Conservation (phyloP, 2,329 filamentous ascomycete genomes). For the Microsporum canis region DNA sequence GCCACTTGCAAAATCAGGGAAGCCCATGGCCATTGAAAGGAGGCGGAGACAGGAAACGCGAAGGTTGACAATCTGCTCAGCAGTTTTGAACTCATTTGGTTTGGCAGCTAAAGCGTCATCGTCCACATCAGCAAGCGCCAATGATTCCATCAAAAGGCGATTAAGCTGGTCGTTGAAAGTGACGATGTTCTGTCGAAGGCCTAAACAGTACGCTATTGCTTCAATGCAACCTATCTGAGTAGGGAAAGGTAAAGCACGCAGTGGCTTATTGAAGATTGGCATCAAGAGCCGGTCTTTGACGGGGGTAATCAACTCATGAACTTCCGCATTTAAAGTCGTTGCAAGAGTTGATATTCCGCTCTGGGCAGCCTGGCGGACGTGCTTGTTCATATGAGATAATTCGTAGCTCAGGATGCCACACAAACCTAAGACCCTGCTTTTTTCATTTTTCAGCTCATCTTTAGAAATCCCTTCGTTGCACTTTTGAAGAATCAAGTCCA, state of each 20-base stretch:
- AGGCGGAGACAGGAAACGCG: constrained; percentile 89
- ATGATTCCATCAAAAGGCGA: constrained; percentile 79
- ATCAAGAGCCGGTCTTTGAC: constrained; percentile 82
- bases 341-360: constrained; percentile 71
- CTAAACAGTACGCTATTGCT: constrained; percentile 89
- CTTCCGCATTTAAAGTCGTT: constrained; percentile 61
- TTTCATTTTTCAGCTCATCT: constrained; percentile 59
- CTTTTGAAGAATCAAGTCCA: constrained; percentile 65
- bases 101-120: constrained; percentile 90
- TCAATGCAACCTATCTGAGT: constrained; percentile 98
- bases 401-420: constrained; percentile 80
- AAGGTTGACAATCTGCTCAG: constrained; percentile 82
- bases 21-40: constrained; percentile 82
- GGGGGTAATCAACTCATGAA: constrained; percentile 79
- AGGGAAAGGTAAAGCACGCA: constrained; percentile 82
- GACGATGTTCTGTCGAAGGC: constrained; percentile 77
- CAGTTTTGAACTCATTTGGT: constrained; percentile 86
- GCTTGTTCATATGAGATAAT: constrained; percentile 87
- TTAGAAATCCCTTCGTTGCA: constrained; percentile 72
- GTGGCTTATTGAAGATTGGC: constrained; percentile 88
- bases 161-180: constrained; percentile 87
- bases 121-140: constrained; percentile 86
- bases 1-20: constrained; percentile 77
- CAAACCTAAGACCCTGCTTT: constrained; percentile 59
- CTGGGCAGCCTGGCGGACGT: constrained; percentile 80